phyloP scores from a whole-genome alignment of 106 monocot genomes.

The Ottelia alismoides region DNA sequence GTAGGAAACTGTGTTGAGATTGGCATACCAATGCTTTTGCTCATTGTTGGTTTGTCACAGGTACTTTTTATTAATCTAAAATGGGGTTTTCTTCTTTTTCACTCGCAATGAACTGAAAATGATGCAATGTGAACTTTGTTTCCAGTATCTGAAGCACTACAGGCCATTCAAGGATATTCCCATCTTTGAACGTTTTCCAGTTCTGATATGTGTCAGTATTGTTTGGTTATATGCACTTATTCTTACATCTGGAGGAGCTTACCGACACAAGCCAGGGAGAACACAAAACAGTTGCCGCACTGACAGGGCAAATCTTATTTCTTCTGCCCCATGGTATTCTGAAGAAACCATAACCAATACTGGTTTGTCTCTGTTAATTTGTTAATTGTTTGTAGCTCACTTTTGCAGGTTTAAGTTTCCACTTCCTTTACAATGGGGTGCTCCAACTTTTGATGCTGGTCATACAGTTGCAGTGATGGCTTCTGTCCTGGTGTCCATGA shows the following conservation, averaged over 20 bases:
- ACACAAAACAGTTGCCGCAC: constrained; percentile 76
- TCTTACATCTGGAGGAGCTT: constrained; percentile 75
- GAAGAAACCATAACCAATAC: not conserved
- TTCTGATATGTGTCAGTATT: constrained; percentile 60
- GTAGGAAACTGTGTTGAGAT: constrained; percentile 95
- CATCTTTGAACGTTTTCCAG: constrained; percentile 58
- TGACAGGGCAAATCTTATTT: constrained; percentile 56
- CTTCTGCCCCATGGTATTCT: constrained; percentile 69
- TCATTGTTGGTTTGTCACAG: constrained; percentile 21
- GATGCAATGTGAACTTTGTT: not conserved
- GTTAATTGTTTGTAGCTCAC: not conserved
- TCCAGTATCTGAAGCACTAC: constrained; percentile 49
- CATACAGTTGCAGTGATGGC: constrained; percentile 93
- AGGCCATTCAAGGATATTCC: constrained; percentile 22
- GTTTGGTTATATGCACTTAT: constrained; percentile 81
- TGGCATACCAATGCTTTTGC: constrained; percentile 83
- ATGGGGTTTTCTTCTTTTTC: too few relatives aligned
- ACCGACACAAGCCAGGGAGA: constrained; percentile 40
- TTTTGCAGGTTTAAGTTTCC: constrained; percentile 63
- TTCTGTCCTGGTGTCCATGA: constrained; percentile 60
- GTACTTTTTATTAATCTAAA: too few relatives aligned
- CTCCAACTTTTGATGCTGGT: constrained; percentile 67
- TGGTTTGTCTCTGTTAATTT: not conserved
- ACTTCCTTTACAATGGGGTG: constrained; percentile 91
- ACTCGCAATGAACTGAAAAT: not conserved